Base-by-base conservation (phyloP, 495 filamentous ascomycete genomes). In the Podospora australis region DNA sequence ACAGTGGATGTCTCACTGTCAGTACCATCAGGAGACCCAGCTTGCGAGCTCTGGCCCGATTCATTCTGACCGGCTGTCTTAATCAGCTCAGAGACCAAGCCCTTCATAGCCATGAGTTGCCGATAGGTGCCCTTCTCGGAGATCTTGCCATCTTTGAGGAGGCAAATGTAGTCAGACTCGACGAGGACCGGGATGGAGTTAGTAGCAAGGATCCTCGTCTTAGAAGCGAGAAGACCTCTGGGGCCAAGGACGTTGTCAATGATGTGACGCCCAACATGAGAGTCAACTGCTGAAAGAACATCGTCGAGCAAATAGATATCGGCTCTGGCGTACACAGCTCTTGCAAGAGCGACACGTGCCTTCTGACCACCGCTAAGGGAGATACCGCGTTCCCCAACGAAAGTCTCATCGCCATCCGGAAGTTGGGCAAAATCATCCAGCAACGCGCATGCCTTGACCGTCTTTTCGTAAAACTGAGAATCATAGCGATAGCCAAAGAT, bases 351-450 rank as follows among this genome's bases (percentile, higher is more conserved):
- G 56, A 99, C 73, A 13, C 94, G 83, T 47, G 94, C 92, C 69
- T 94, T 97, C 66, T 99, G 94, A 29, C 94, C 94, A 49, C 94
- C 94, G 40, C 91, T 96, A 28, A 99, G 77, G 4, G 92, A 96
- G 26, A 99, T 99, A 14, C 94, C 94, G 52, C 95, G 83, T 68
- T 99, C 92, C 49, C 92, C 92, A 46, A 99, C 94, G 61, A 96
- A 83, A 0, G 94, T 99, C 59, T 90, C 86, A 59, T 99, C 94
- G 13, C 94, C 92, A 65, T 99, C 94, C 4, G 94, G 94, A 22
- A 99, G 77, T 50, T 84, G 85, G 39, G 83, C 81, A 67, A 99
- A 95, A 62, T 99, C 94, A 56, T 96, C 90, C 2, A 82, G 55
- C 24, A 99, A 71, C 46, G 94, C 94, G 60, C 94, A 99, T 17